Evolutionary conservation across 2,329 filamentous ascomycete species (phyloP), one percentile per base, ranked within the genome.

Genomic region (Plenodomus tracheiphilus): DNA sequence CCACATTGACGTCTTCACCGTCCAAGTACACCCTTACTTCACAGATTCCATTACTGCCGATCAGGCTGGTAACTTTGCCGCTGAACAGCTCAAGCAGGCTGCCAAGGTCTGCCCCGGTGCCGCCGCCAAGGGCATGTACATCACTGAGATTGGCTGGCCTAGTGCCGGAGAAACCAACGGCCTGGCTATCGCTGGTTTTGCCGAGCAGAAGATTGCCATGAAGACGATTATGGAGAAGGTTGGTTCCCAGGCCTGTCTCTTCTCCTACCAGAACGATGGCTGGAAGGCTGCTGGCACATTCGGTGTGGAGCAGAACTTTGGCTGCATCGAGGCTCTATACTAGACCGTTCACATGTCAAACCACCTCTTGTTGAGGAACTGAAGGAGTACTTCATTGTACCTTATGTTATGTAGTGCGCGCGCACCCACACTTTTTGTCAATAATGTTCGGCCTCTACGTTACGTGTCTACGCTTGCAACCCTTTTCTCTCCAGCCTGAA

Each of bases 21-120:
- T 85, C 75, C 96, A 97, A 82, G 85, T 95, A 66, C 92, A 97
- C 79, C 86, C 92, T 61, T 97, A 88, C 87, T 97, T 97, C 87
- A 95, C 95, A 80, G 70, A 84, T 39, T 77, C 81, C 49, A 81
- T 86, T 57, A 68, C 75, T 19, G 82, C 91, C 52, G 65, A 75
- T 3, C 67, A 81, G 42, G 91, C 92, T 46, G 93, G 93, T 70
- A 71, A 77, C 43, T 97, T 97, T 73, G 88, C 92, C 63, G 76
- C 80, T 58, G 69, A 79, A 63, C 86, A 96, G 81, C 83, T 96
- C 58, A 77, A 84, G 39, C 79, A 89, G 58, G 85, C 96, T 55
- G 76, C 84, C 70, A 71, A 73, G 61, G 77, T 90, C 62, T 97
- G 93, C 83, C 71, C 79, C 35, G 82, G 81, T 70, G 59, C 65